These are phyloP conservation scores for Moniliella sp. DNA, from an alignment of 1,284 basidiomycete genomes.

Conservation along the genomic window DNA sequence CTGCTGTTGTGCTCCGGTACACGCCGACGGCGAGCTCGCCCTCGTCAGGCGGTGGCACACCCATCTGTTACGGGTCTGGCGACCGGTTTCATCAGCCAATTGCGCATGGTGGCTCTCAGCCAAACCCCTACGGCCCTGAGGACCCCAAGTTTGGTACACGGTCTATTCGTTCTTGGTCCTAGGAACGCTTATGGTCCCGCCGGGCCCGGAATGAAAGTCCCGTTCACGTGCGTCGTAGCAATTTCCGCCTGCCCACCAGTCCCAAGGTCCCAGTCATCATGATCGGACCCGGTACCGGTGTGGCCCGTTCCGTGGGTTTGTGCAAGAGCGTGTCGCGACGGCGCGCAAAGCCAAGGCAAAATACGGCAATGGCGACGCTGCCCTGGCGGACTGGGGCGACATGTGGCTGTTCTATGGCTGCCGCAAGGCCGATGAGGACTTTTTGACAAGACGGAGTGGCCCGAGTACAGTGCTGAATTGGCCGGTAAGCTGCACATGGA, in stretches of 20 bases:
- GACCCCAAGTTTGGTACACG: no score
- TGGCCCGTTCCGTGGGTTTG: slow-evolving; percentile 96
- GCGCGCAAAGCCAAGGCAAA: slow-evolving; percentile 80
- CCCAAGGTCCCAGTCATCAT: slow-evolving; percentile 96
- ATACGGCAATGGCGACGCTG: slow-evolving; percentile 56
- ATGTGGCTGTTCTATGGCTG: slow-evolving; percentile 92
- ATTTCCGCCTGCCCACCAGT: slow-evolving; percentile 84
- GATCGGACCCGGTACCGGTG: slow-evolving; percentile 91
- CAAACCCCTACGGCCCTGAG: slow-evolving; percentile 14
- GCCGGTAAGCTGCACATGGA: slow-evolving; percentile 74
- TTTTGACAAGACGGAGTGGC: slow-evolving; percentile 90
- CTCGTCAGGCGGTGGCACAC: no score
- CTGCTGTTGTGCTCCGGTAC: slow-evolving; percentile 51
- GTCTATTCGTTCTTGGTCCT: no score
- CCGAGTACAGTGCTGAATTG: slow-evolving; percentile 60
- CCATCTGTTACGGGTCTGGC: slow-evolving; percentile 28
- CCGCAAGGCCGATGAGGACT: slow-evolving; percentile 65
- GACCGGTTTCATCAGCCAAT: slow-evolving; percentile 25
- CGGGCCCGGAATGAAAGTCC: no score
- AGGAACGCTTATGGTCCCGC: no score
- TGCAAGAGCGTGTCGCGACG: slow-evolving; percentile 86
- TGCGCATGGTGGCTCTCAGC: slow-evolving; percentile 52
- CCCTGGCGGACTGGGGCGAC: slow-evolving; percentile 76
- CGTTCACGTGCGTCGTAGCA: slow-evolving; percentile 79
- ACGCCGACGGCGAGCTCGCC: slow-evolving; percentile 6